A percentile compares a stretch with the other conserved stretches of the same genome.
Conservation (phyloP, 2,329 filamentous ascomycete species). For the Paraphoma chrysanthemicola region DNA sequence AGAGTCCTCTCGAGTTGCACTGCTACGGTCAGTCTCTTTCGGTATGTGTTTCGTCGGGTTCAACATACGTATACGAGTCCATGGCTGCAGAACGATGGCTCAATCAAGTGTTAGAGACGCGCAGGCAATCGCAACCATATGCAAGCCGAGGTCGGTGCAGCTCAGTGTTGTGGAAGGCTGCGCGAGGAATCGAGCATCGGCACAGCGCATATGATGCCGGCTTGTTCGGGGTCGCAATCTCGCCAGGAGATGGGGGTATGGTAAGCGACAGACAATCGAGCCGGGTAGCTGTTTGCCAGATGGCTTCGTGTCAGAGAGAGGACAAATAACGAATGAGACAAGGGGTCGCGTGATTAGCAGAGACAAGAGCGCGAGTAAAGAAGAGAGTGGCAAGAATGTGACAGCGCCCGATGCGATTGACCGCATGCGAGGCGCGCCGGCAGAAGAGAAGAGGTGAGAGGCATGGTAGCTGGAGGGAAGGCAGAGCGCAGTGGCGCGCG, state of each 20-base stretch:
- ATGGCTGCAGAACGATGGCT: conserved; percentile 22
- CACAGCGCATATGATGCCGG: conserved; percentile 17
- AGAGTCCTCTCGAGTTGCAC: conserved; percentile 60
- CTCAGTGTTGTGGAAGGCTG: conserved; percentile 16
- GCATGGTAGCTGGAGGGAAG: conserved; percentile 30
- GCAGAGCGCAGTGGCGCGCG: conserved; percentile 39
- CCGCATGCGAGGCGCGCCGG: conserved; percentile 37
- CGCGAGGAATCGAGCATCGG: conserved; percentile 26
- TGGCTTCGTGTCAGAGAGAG: conserved; percentile 49
- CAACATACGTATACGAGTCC: conserved; percentile 49
- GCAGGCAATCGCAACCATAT: not conserved
- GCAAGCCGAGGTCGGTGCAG: conserved; percentile 7
- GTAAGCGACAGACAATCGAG: conserved; percentile 37
- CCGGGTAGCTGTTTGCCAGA: conserved; percentile 51
- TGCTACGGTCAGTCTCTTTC: conserved; percentile 22
- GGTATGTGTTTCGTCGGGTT: not conserved
- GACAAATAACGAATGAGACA: conserved; percentile 42
- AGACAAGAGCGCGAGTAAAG: conserved; percentile 25
- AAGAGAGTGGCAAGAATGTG: conserved; percentile 36
- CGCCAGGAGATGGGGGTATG: conserved; percentile 31
- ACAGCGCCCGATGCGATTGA: conserved; percentile 39
- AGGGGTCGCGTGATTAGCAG: conserved; percentile 35
- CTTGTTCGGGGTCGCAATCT: conserved; percentile 25
- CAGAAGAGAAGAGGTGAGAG: conserved; percentile 42
- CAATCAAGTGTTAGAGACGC: not conserved